phyloP scores from a whole-genome alignment of 2,329 filamentous ascomycete genomes.

The Phialophora expanda region DNA sequence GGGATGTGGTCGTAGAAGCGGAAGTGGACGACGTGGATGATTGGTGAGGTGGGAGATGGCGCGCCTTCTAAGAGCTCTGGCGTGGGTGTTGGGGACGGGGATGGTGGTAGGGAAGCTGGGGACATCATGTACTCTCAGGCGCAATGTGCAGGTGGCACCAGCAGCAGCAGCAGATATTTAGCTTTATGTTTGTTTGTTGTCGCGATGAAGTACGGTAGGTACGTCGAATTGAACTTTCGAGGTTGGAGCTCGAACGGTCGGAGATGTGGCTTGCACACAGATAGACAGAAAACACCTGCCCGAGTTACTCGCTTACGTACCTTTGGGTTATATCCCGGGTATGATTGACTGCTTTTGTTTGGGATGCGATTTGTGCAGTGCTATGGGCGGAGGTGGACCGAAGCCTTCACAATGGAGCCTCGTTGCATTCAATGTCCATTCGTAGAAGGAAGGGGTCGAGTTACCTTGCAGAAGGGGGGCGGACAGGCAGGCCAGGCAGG shows the following conservation, averaged over 20 bases:
- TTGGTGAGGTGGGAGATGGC: background rate
- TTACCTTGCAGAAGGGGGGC: background rate
- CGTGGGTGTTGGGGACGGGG: background rate
- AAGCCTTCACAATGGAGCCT: background rate
- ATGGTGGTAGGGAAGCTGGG: background rate
- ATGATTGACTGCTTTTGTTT: no score
- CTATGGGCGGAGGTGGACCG: background rate
- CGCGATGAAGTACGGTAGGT: no score
- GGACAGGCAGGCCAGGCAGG: background rate
- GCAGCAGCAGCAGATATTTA: no score
- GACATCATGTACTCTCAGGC: no score
- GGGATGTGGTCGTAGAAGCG: constrained; percentile 19
- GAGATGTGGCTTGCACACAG: no score
- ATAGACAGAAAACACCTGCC: no score
- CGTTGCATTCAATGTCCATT: background rate
- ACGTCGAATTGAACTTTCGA: no score
- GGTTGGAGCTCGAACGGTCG: no score
- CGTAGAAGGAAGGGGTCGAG: background rate
- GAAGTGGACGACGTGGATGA: constrained; percentile 26
- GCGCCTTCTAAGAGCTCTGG: background rate
- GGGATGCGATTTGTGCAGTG: background rate
- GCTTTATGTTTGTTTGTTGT: no score
- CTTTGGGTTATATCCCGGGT: no score
- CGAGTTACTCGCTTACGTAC: no score
- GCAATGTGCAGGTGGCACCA: no score